A percentile compares a stretch with the other conserved stretches of the same genome.
phyloP scores from a whole-genome alignment of 2,329 filamentous ascomycete species.

The Emericellopsis cladophorae region DNA sequence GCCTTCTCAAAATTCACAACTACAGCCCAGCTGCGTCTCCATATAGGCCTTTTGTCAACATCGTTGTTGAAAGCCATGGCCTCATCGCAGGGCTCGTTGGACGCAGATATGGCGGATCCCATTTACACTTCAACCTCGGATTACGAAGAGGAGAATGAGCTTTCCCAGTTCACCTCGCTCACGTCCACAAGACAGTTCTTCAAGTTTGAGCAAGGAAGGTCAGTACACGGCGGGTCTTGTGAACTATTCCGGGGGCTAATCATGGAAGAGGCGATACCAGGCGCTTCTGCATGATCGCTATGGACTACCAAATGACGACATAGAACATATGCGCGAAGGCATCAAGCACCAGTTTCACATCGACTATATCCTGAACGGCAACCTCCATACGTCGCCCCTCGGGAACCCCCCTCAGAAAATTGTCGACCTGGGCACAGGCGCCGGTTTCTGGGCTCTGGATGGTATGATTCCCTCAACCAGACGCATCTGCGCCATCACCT shows the following conservation, averaged over 20 bases:
- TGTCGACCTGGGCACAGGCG: conserved; percentile 34
- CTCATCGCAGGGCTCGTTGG: no score
- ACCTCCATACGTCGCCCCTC: conserved; percentile 29
- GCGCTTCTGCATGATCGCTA: conserved; percentile 31
- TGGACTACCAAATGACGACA: conserved; percentile 38
- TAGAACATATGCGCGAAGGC: conserved; percentile 33
- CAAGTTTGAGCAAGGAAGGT: conserved; percentile 24
- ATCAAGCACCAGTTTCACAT: conserved; percentile 33
- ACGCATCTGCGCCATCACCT: neutral
- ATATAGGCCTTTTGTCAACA: no score
- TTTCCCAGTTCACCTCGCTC: conserved; percentile 27
- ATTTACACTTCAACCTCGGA: conserved; percentile 17
- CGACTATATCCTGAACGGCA: conserved; percentile 30
- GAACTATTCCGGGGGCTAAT: neutral
- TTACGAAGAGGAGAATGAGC: conserved; percentile 20
- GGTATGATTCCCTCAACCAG: conserved; percentile 15
- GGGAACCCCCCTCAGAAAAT: conserved; percentile 23
- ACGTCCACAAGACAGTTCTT: conserved; percentile 17
- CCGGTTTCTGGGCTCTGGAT: conserved; percentile 43
- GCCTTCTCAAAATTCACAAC: no score
- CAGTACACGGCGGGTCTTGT: conserved; percentile 1
- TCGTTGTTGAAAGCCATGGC: no score
- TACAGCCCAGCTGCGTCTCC: no score
- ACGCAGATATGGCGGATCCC: no score
- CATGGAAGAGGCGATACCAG: conserved; percentile 29